phyloP scores from a whole-genome alignment of 148 eudicot genomes.

The Camellia sinensis region DNA sequence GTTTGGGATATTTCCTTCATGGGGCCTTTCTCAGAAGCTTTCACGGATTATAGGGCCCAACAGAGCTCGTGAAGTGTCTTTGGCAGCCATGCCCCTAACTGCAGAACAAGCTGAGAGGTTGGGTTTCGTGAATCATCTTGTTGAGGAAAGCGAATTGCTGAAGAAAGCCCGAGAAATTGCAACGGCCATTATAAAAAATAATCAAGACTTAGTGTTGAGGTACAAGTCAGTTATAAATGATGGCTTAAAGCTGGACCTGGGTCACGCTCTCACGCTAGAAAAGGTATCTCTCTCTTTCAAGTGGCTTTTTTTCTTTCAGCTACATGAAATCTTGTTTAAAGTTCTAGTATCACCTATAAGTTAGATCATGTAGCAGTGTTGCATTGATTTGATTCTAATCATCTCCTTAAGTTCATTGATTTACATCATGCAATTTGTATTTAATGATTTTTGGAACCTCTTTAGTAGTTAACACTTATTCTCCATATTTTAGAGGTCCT shows the following conservation, averaged over 20 bases:
- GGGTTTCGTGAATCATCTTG: conserved; percentile 86
- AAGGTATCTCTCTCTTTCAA: conserved; percentile 56
- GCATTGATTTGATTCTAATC: background rate
- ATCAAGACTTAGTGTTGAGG: conserved; percentile 71
- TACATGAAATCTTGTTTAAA: background rate
- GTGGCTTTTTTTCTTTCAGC: background rate
- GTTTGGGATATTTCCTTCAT: conserved; percentile 95
- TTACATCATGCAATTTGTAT: background rate
- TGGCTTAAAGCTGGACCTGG: conserved; percentile 73
- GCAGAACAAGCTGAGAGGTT: conserved; percentile 79
- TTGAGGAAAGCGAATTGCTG: conserved; percentile 63
- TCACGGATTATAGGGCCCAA: conserved; percentile 80
- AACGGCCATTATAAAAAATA: conserved; percentile 70
- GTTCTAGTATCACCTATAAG: background rate
- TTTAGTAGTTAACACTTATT: background rate
- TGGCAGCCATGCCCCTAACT: conserved; percentile 63
- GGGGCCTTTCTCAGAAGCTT: conserved; percentile 99
- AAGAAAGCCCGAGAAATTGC: conserved; percentile 75
- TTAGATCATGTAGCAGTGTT: background rate
- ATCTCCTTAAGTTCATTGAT: background rate
- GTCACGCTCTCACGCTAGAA: conserved; percentile 71
- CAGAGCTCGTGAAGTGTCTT: conserved; percentile 84
- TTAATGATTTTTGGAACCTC: background rate
- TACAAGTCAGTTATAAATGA: conserved; percentile 91
- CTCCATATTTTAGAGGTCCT: background rate